A percentile compares a stretch with the other conserved stretches of the same genome.
phyloP scores from a whole-genome alignment of 805 yeast species.

The Wickerhamiella domercqiae region DNA sequence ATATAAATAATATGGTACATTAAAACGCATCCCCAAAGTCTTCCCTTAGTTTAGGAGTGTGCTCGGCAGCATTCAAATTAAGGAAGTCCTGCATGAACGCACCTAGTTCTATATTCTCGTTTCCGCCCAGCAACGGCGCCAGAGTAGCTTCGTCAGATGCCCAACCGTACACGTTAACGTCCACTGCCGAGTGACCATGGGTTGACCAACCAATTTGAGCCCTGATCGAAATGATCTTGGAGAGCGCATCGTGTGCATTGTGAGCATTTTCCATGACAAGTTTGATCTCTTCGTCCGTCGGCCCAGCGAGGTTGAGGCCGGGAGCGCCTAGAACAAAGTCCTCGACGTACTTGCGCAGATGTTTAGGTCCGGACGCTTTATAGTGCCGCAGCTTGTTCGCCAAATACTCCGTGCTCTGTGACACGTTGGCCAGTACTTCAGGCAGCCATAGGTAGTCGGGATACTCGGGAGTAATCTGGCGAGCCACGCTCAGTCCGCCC shows the following conservation, averaged over 20 bases:
- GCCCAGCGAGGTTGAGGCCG: constrained; percentile 54
- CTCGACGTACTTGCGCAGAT: constrained; percentile 33
- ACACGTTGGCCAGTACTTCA: constrained; percentile 49
- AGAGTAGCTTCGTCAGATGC: constrained; percentile 31
- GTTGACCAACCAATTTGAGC: constrained; percentile 95
- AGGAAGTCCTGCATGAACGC: constrained; percentile 43
- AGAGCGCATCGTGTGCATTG: constrained; percentile 34
- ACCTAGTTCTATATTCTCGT: constrained; percentile 80
- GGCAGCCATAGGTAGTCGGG: constrained; percentile 90
- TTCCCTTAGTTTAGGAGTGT: constrained; percentile 19
- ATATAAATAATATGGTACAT: no score
- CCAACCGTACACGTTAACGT: constrained; percentile 78
- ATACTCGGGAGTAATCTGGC: constrained; percentile 51
- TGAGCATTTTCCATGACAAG: constrained; percentile 26
- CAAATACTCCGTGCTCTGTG: constrained; percentile 65
- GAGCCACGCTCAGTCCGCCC: constrained; percentile 81
- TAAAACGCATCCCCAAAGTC: constrained; percentile 9
- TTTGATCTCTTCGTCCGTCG: constrained; percentile 38
- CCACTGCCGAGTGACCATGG: constrained; percentile 92
- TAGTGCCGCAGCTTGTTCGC: constrained; percentile 31
- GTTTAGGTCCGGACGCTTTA: constrained; percentile 14
- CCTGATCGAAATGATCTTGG: constrained; percentile 59
- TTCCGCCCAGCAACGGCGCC: constrained; percentile 38
- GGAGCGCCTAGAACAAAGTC: constrained; percentile 36
- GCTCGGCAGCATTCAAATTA: constrained; percentile 22